Evolutionary conservation across 257 asterid species (phyloP).

Genomic region (Nyctanthes arbortristis): DNA sequence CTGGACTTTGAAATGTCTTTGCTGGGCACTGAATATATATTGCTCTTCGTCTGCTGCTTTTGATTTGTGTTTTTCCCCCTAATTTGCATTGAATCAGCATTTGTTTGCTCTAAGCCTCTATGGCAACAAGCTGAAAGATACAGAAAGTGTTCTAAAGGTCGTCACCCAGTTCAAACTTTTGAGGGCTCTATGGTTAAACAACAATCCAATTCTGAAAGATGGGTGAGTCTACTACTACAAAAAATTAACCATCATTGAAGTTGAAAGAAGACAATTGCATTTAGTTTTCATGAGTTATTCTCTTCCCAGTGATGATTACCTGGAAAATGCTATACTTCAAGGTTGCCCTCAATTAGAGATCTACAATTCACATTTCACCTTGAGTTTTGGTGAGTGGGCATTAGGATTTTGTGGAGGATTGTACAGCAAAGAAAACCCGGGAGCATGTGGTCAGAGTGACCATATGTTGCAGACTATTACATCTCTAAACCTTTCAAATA

Average conservation of each 20-base stretch:
- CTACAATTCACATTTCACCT: slow-evolving; percentile 71
- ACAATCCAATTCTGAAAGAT: slow-evolving; percentile 56
- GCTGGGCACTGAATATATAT: neutral
- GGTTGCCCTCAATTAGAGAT: slow-evolving; percentile 69
- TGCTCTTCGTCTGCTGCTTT: slow-evolving; percentile 2
- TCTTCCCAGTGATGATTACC: slow-evolving; percentile 41
- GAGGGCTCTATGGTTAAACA: slow-evolving; percentile 87
- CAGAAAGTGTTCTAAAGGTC: slow-evolving; percentile 50
- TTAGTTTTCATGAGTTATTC: slow-evolving; percentile 22
- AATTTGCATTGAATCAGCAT: slow-evolving; percentile 45
- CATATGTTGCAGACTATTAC: slow-evolving; percentile 47
- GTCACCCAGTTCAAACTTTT: slow-evolving; percentile 66
- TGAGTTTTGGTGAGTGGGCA: slow-evolving; percentile 80
- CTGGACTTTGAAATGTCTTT: slow-evolving; percentile 1
- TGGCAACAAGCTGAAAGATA: slow-evolving; percentile 66
- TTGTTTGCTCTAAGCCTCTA: slow-evolving; percentile 80
- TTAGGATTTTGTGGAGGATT: slow-evolving; percentile 93
- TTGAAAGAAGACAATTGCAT: slow-evolving; percentile 7
- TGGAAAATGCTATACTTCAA: slow-evolving; percentile 54
- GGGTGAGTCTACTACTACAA: slow-evolving; percentile 46
- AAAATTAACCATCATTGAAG: slow-evolving; percentile 4
- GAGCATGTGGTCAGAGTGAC: slow-evolving; percentile 41
- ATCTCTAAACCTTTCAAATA: slow-evolving; percentile 83
- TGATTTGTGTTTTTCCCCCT: slow-evolving; percentile 14
- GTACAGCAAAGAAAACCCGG: slow-evolving; percentile 62